Base-by-base conservation (phyloP, 2,329 filamentous ascomycete species). In the Penicillium paneum region DNA sequence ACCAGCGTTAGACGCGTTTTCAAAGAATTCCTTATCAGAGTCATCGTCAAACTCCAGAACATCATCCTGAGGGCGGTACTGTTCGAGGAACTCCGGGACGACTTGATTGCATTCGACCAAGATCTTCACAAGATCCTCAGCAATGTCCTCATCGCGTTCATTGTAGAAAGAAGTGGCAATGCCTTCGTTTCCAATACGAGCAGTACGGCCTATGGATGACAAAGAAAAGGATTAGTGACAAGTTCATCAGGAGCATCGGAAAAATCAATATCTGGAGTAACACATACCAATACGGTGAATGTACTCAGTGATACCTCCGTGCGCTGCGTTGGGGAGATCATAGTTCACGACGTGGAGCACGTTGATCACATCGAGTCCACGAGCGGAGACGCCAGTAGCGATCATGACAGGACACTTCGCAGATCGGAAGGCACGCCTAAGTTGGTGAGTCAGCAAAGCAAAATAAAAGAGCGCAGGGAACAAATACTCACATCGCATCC, bases 291-390 rank as follows among this genome's bases (percentile, higher is more conserved):
- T 97, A 12, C 94, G 90, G 69, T 99, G 94, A 26, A 89, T 86
- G 65, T 97, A 99, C 71, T 97, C 94, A 45, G 90, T 86, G 52
- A 97, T 96, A 2, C 92, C 93, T n/a, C 91, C 91, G 63, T 93
- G 82, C 0, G 84, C 78, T 40, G 79, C 75, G 5, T 80, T 85
- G 0, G 93, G 93, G 1, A 97, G 78, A 57, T 97, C 92, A 64
- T 86, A 97, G 75, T 99, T 97, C 80, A 99, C 87, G 56, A 99
- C 89, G 60, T 96, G 91, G 78, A 87, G 85, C 6, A 97, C 87
- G 61, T 94, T 91, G 54, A 84, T 84, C 34, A 97, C 87, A 64
- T 97, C 92, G 32, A 97, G 86, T 7, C 94, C 94, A 64, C 94
- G 91, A 67, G 91, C 89, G 48, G 88, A 86, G 48, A 99, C 83